These are phyloP conservation scores for Trametes cinnabarina DNA, from an alignment of 768 basidiomycete species.

Conservation along the genomic window DNA sequence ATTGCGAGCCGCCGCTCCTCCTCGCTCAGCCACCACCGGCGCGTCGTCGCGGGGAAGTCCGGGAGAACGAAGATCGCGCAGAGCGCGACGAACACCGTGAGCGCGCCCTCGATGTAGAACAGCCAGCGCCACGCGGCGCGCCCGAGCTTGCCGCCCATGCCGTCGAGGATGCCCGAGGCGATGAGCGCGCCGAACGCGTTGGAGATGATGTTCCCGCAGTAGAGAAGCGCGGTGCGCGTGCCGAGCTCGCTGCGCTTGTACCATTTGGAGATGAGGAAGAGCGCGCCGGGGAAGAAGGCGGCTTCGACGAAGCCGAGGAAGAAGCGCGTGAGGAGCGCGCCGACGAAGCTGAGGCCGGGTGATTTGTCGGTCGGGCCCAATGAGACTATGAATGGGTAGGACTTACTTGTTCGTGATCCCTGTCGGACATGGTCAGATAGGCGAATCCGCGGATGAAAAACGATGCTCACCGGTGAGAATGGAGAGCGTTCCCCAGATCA, in stretches of 20 bases:
- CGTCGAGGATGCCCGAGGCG: slow-evolving; percentile 69
- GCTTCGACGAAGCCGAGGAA: slow-evolving; percentile 63
- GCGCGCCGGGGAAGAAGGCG: slow-evolving; percentile 68
- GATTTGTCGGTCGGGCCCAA: neutral
- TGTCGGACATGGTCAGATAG: neutral
- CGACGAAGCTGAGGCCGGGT: slow-evolving; percentile 45
- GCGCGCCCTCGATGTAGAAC: slow-evolving; percentile 64
- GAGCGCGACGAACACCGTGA: slow-evolving; percentile 54
- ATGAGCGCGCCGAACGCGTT: slow-evolving; percentile 83
- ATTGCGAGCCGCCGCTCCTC: slow-evolving; percentile 55
- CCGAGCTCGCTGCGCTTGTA: slow-evolving; percentile 73
- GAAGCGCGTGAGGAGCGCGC: slow-evolving; percentile 67
- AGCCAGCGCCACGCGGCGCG: slow-evolving; percentile 79
- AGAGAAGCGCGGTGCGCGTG: slow-evolving; percentile 62
- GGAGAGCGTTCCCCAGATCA: slow-evolving; percentile 56
- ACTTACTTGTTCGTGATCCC: slow-evolving; percentile 28
- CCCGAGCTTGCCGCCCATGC: slow-evolving; percentile 69
- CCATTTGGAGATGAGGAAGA: slow-evolving; percentile 67
- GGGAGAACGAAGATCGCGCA: slow-evolving; percentile 64
- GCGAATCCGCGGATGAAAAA: neutral
- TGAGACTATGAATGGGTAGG: neutral
- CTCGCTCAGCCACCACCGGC: slow-evolving; percentile 50
- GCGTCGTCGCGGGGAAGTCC: slow-evolving; percentile 63
- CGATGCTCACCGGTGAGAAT: slow-evolving; percentile 40
- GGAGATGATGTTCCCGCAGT: slow-evolving; percentile 70